A percentile compares a stretch with the other conserved stretches of the same genome.
phyloP scores from a whole-genome alignment of 2,329 filamentous ascomycete species.

The Pseudonectria buxi region DNA sequence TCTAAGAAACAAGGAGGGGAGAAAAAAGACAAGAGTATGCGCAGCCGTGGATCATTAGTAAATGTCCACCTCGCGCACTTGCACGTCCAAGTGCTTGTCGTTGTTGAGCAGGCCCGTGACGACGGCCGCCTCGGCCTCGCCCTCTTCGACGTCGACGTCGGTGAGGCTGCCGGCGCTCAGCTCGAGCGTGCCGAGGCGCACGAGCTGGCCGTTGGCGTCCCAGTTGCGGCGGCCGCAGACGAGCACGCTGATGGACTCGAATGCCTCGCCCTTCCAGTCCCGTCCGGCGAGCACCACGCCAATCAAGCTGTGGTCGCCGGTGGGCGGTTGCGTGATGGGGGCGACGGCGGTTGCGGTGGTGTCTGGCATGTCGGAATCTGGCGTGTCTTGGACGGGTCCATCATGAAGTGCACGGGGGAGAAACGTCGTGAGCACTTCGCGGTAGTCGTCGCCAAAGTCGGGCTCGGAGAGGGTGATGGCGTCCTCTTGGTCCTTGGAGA shows the following conservation, averaged over 20 bases:
- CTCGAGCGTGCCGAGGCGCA: constrained; percentile 26
- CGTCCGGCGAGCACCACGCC: constrained; percentile 26
- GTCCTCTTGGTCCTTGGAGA: constrained; percentile 14
- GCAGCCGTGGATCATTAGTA: constrained; percentile 17
- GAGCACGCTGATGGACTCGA: constrained; percentile 22
- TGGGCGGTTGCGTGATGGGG: constrained; percentile 10
- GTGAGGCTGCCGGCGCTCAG: constrained; percentile 20
- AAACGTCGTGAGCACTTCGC: constrained; percentile 14
- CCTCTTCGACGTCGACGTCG: constrained; percentile 14
- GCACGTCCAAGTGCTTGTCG: constrained; percentile 21
- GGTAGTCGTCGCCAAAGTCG: constrained; percentile 15
- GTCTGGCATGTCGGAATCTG: too few species aligned
- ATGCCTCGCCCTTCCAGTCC: constrained; percentile 22
- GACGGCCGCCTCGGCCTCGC: constrained; percentile 8
- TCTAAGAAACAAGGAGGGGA: background rate
- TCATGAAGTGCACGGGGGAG: constrained; percentile 13
- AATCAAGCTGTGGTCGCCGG: constrained; percentile 20
- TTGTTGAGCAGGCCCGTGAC: constrained; percentile 23
- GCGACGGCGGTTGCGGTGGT: background rate
- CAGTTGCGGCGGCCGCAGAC: constrained; percentile 23
- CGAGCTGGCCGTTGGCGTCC: constrained; percentile 20
- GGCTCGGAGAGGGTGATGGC: constrained; percentile 14
- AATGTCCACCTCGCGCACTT: constrained; percentile 29
- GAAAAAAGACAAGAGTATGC: background rate
- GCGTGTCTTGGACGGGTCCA: constrained; percentile 2